phyloP scores from a whole-genome alignment of 176 grass and related monocot species.

The Triticum urartu region DNA sequence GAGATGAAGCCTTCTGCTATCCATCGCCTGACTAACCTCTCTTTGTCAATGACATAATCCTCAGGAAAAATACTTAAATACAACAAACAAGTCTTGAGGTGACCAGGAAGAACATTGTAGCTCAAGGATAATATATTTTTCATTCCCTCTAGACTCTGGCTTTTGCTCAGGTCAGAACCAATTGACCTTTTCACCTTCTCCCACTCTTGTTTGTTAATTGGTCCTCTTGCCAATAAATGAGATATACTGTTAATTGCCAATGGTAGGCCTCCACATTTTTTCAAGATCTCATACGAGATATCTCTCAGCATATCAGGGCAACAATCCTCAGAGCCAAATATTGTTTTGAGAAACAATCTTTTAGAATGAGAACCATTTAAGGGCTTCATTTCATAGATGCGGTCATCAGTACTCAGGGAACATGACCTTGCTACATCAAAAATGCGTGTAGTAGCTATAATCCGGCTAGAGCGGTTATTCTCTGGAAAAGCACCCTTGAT shows the following conservation, averaged over 20 bases:
- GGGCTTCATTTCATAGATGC: neutral
- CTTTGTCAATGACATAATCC: no score
- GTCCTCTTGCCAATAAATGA: neutral
- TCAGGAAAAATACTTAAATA: no score
- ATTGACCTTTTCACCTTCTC: constrained; percentile 11
- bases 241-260: neutral
- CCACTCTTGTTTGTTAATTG: neutral
- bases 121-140: constrained; percentile 13
- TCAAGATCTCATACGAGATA: neutral
- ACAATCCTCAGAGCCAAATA: neutral
- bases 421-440: neutral
- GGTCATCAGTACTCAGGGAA: neutral
- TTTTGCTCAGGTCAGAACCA: neutral
- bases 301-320: neutral
- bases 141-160: neutral
- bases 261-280: neutral
- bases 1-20: no score
- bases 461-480: no score
- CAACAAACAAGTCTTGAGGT: neutral
- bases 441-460: no score
- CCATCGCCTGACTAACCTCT: no score
- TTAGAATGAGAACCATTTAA: neutral
- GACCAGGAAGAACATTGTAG: constrained; percentile 6
- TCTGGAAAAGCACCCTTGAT: neutral
- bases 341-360: neutral